These are phyloP conservation scores for Epichloe gansuensis DNA, from an alignment of 2,329 filamentous ascomycete genomes.

Conservation along the genomic window DNA sequence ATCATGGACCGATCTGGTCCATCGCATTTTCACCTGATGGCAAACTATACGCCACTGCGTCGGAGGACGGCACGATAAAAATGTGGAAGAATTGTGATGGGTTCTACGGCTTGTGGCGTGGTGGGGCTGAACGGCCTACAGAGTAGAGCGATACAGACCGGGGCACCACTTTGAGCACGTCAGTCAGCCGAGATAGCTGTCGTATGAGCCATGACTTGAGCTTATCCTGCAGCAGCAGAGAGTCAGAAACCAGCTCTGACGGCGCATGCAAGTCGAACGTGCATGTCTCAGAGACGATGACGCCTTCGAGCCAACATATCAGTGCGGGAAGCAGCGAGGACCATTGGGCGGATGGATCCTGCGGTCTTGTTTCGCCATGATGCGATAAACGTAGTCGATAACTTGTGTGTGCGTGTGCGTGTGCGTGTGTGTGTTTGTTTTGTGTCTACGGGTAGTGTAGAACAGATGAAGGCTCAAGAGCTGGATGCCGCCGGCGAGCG, in stretches of 20 bases:
- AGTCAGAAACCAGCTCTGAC: constrained; percentile 5
- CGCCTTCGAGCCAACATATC: not conserved
- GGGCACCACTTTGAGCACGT: constrained; percentile 5
- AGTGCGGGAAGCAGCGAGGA: constrained; percentile 3
- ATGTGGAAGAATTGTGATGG: constrained; percentile 64
- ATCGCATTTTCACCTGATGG: constrained; percentile 89
- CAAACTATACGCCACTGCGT: constrained; percentile 90
- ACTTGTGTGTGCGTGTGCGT: not conserved
- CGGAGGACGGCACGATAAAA: constrained; percentile 96
- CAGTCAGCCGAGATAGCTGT: constrained; percentile 3
- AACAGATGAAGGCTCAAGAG: not conserved
- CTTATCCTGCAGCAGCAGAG: constrained; percentile 8
- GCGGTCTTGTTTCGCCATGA: not conserved
- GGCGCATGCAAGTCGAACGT: not conserved
- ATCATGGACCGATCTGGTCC: constrained; percentile 96
- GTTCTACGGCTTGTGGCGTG: constrained; percentile 50
- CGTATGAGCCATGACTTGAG: constrained; percentile 7
- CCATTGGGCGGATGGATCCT: not conserved
- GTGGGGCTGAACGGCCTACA: constrained; percentile 26
- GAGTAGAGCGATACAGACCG: constrained; percentile 22
- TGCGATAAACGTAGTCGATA: not conserved
- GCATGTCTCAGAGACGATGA: not conserved
- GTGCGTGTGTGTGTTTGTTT: too few species aligned
- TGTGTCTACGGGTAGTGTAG: not conserved
- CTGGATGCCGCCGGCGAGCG: not conserved